Evolutionary conservation across 2,329 filamentous ascomycete species (phyloP).

Genomic region (Beauveria rudraprayagi): DNA sequence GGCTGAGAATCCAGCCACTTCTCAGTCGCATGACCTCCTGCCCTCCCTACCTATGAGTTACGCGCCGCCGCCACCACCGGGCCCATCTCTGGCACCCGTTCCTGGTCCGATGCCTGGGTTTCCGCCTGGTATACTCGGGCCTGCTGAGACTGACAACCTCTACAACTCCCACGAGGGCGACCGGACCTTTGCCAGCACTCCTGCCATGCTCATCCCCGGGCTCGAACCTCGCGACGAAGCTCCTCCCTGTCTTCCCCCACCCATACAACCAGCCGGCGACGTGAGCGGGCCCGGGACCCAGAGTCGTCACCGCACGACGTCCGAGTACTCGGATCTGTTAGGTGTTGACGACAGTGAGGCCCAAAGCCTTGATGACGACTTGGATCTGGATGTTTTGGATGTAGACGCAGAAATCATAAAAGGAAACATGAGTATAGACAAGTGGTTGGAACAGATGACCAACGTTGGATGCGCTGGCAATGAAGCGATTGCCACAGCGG

Average conservation of each 20-base stretch:
- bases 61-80: constrained; percentile 31
- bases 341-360: background rate
- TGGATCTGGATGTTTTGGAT: background rate
- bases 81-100: constrained; percentile 14
- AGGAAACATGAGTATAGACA: background rate
- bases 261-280: too few species aligned
- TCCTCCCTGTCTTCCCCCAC: too few species aligned
- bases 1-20: constrained; percentile 20
- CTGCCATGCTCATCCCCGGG: too few species aligned
- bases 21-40: constrained; percentile 28
- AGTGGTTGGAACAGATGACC: background rate
- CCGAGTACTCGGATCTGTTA: too few species aligned
- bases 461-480: background rate
- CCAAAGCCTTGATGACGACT: background rate
- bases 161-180: too few species aligned
- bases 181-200: too few species aligned
- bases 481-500: too few species aligned
- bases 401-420: background rate
- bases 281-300: too few species aligned
- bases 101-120: constrained; percentile 17
- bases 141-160: background rate
- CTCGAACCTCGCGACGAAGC: too few species aligned
- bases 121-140: constrained; percentile 15
- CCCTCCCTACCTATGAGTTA: constrained; percentile 36
- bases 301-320: too few species aligned